A percentile compares a stretch with the other conserved stretches of the same genome.
Conservation (phyloP, 768 basidiomycete species). For the Mycena rosella region DNA sequence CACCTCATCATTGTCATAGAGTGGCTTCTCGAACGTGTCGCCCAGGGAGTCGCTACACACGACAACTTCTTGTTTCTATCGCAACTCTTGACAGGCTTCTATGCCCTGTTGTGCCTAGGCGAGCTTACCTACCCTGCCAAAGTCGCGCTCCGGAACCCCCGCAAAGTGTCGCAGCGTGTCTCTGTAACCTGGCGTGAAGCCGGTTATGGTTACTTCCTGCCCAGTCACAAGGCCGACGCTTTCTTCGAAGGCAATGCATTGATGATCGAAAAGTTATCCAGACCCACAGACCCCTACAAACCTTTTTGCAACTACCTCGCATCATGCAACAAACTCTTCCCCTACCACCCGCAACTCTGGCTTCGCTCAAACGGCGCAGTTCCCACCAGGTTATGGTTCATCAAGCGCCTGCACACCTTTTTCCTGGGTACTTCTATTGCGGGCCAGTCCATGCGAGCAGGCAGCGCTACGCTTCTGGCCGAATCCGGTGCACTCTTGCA, state of each 20-base stretch:
- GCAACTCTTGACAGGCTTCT: slow-evolving; percentile 45
- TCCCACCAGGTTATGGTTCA: slow-evolving; percentile 53
- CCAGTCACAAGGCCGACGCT: slow-evolving; percentile 55
- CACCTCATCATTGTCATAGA: slow-evolving; percentile 33
- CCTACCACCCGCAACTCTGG: slow-evolving; percentile 49
- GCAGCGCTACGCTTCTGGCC: slow-evolving; percentile 55
- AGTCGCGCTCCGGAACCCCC: slow-evolving; percentile 17
- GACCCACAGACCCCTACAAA: too few relatives aligned
- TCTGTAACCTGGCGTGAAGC: too few relatives aligned
- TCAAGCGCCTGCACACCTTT: slow-evolving; percentile 38
- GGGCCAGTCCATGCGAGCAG: slow-evolving; percentile 55
- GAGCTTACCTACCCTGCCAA: slow-evolving; percentile 48
- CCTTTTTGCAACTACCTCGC: slow-evolving; percentile 43
- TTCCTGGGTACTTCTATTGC: slow-evolving; percentile 41
- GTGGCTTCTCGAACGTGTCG: background rate
- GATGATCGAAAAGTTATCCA: too few relatives aligned
- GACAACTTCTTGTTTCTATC: slow-evolving; percentile 46
- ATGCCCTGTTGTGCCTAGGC: slow-evolving; percentile 48
- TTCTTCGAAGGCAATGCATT: too few relatives aligned
- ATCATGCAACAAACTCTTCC: slow-evolving; percentile 41
- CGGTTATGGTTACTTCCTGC: slow-evolving; percentile 45
- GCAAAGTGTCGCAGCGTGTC: too few relatives aligned
- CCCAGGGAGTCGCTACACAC: too few relatives aligned
- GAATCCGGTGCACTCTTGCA: too few relatives aligned
- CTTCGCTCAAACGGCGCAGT: slow-evolving; percentile 44